Base-by-base conservation (phyloP, 2,329 filamentous ascomycete genomes). In the Cercospora beticola region DNA sequence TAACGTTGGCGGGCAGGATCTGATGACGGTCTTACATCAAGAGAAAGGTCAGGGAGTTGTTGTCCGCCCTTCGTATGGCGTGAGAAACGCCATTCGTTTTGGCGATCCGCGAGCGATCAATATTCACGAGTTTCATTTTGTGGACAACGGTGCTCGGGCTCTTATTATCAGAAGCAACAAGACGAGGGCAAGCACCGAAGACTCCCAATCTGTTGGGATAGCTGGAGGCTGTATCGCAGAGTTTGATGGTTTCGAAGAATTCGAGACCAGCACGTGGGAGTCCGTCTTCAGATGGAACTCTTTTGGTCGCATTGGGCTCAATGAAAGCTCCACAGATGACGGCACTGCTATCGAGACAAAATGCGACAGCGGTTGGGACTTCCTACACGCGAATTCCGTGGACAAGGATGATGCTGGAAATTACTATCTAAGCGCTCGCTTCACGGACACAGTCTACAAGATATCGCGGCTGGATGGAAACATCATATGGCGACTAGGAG, bases 341-440 rank as follows among this genome's bases (percentile, higher is more conserved):
- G 57, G 65, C 9, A 57, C 12, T 30, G 46, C 46, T 6, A 60
- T 63, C n/a, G 31, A 63, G 3, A 28, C 30, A 2, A 30, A 18
- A 28, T 67, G 65, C 59, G 33, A 52, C 21, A 33, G 56, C 5
- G 58, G 49, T 1, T 69, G 68, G 63, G 68, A 70, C 36, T 66
- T 62, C 30, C 60, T 66, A 10, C 68, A 67, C 28, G 18, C 59
- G 5, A 72, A 72, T 26, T 69, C 68, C 2, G 68, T 68, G 40
- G 84, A 86, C 74, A 85, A 86, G 73, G 66, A 64, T 10, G 68
- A 74, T 0, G 74, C 80, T 0, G 83, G 84, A 1, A 82, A 87
- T 71, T 88, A 84, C 66, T 74, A 87, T 6, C 78, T 88, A 31
- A 87, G 85, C 0, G 81, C 82, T 1, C 82, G 85, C 1, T 80